Percentiles rank a stretch among this genome's conserved stretches.
These are phyloP conservation scores for Neurospora sp. DNA, from an alignment of 495 filamentous ascomycete species.

Conservation along the genomic window DNA sequence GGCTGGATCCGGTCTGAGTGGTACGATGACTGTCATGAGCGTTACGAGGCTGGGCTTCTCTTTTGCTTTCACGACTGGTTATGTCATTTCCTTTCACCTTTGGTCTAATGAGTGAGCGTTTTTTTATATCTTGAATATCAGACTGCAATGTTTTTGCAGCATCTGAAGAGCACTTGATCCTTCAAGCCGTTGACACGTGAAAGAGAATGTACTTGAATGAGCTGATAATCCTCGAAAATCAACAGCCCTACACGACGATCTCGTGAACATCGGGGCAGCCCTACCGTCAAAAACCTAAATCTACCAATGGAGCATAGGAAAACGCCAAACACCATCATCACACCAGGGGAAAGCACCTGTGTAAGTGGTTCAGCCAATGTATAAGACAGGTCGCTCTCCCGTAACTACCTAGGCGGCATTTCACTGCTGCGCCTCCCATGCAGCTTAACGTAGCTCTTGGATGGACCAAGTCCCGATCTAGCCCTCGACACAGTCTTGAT, in stretches of 20 bases:
- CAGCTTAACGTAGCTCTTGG: neutral
- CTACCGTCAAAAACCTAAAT: neutral
- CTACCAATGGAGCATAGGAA: neutral
- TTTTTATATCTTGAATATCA: neutral
- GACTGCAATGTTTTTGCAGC: neutral
- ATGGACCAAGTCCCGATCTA: neutral
- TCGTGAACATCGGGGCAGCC: neutral
- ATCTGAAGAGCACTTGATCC: neutral
- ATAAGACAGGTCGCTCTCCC: neutral
- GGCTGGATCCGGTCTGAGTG: neutral
- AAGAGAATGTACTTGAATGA: neutral
- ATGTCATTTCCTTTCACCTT: neutral
- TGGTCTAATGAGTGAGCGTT: neutral
- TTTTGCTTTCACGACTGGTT: neutral
- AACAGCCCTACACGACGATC: neutral
- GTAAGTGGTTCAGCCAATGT: neutral
- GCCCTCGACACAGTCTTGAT: neutral
- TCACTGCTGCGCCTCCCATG: neutral
- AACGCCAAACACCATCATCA: neutral
- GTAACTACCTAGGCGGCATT: neutral
- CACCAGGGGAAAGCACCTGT: neutral
- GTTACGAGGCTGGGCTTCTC: neutral
- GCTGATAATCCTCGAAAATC: neutral
- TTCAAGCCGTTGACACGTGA: neutral
- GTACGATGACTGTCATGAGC: neutral